A percentile compares a stretch with the other conserved stretches of the same genome.
These are phyloP conservation scores for Vachellia pachyceras DNA, from an alignment of 306 rosid species.

Conservation along the genomic window DNA sequence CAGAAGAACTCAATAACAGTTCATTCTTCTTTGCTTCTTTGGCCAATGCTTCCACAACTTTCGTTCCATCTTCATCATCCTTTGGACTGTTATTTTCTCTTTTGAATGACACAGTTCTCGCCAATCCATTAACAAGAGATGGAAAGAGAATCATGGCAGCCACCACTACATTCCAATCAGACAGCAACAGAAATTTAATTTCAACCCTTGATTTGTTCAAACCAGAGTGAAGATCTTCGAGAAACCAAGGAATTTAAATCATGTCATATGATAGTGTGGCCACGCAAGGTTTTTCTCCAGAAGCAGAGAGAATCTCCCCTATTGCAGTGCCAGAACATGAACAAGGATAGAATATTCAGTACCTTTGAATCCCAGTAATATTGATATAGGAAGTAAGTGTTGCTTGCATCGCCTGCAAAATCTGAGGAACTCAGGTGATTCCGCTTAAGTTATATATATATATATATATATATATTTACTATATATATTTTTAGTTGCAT, in stretches of 20 bases:
- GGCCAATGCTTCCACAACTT: slow-evolving; percentile 62
- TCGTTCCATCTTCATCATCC: slow-evolving; percentile 45
- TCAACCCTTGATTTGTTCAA: neutral
- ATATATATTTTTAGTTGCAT: slow-evolving; percentile 24
- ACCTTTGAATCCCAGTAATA: neutral
- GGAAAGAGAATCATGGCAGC: slow-evolving; percentile 66
- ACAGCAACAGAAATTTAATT: slow-evolving; percentile 3
- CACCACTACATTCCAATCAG: slow-evolving; percentile 32
- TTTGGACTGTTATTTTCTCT: slow-evolving; percentile 44
- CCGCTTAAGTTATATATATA: slow-evolving; percentile 43
- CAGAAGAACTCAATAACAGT: slow-evolving; percentile 60
- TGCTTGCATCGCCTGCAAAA: slow-evolving; percentile 21
- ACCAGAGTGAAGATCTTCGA: neutral
- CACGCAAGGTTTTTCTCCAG: neutral
- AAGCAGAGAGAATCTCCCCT: neutral
- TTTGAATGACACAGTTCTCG: slow-evolving; percentile 52
- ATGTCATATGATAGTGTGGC: neutral
- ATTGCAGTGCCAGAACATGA: neutral
- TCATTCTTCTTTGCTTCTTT: slow-evolving; percentile 85
- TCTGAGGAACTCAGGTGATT: slow-evolving; percentile 23
- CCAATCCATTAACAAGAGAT: slow-evolving; percentile 64
- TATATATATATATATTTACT: too few species aligned
- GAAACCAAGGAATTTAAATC: neutral
- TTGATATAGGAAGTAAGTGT: slow-evolving; percentile 4
- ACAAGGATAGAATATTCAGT: neutral